A percentile compares a stretch with the other conserved stretches of the same genome.
Evolutionary conservation across 1,139 yeast genomes (phyloP).

Genomic region (Yamadazyma mexicana): DNA sequence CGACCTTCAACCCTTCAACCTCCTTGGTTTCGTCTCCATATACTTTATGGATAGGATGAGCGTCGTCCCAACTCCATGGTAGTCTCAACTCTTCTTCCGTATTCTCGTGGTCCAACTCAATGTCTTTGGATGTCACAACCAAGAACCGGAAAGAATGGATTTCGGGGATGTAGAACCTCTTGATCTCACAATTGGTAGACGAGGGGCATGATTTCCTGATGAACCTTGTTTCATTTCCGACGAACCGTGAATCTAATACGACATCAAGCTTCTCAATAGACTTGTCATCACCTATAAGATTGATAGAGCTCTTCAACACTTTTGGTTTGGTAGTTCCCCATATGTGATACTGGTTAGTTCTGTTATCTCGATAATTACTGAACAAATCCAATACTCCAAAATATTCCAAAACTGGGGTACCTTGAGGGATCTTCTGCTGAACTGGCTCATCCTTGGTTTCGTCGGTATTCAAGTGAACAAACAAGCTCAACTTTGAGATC

Average conservation of each 20-base stretch:
- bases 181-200: slow-evolving; percentile 68
- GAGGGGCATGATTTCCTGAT: slow-evolving; percentile 68
- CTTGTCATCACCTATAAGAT: slow-evolving; percentile 12
- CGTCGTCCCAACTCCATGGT: slow-evolving; percentile 85
- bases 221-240: slow-evolving; percentile 77
- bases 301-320: slow-evolving; percentile 54
- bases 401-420: slow-evolving; percentile 60
- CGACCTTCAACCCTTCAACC: slow-evolving; percentile 39
- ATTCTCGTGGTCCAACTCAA: slow-evolving; percentile 32
- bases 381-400: slow-evolving; percentile 73
- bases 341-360: slow-evolving; percentile 72
- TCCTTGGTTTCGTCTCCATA: slow-evolving; percentile 25
- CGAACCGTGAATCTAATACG: slow-evolving; percentile 73
- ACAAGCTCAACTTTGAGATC: slow-evolving; percentile 67
- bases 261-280: slow-evolving; percentile 39
- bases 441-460: slow-evolving; percentile 10
- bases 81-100: slow-evolving; percentile 66
- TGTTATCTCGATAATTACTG: slow-evolving; percentile 60
- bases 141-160: slow-evolving; percentile 51
- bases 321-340: slow-evolving; percentile 86
- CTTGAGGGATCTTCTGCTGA: slow-evolving; percentile 38
- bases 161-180: slow-evolving; percentile 51
- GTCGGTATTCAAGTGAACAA: slow-evolving; percentile 25
- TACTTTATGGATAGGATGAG: slow-evolving; percentile 70
- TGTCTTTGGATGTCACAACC: slow-evolving; percentile 57